Percentiles rank a stretch among this genome's conserved stretches.
These are phyloP conservation scores for Apiospora hydei DNA, from an alignment of 2,329 filamentous ascomycete species.

Conservation along the genomic window DNA sequence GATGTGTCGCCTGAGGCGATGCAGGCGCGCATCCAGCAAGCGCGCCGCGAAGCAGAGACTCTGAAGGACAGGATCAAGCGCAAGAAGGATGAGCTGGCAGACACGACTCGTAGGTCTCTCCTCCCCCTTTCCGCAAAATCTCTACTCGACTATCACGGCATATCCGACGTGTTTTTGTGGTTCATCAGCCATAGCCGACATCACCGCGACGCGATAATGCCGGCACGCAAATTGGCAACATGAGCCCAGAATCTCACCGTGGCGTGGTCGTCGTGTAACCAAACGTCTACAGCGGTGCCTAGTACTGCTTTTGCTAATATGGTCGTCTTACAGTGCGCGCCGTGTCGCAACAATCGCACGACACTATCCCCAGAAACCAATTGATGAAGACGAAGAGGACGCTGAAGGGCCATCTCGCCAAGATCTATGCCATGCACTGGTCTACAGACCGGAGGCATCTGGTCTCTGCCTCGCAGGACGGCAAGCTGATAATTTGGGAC, in stretches of 20 bases:
- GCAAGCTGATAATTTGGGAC: conserved; percentile 99
- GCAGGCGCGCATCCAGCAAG: conserved; percentile 91
- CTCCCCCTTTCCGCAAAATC: neutral
- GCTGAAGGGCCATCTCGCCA: conserved; percentile 95
- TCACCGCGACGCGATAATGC: neutral
- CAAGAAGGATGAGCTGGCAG: conserved; percentile 99
- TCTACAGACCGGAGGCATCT: conserved; percentile 97
- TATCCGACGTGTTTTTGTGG: neutral
- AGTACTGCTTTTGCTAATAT: neutral
- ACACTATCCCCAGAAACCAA: conserved; percentile 86
- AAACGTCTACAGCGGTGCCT: neutral
- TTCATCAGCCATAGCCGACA: neutral
- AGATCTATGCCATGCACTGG: conserved; percentile 99
- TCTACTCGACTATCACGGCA: neutral
- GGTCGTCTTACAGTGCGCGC: conserved; percentile 73
- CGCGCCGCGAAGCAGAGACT: conserved; percentile 95
- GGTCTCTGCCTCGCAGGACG: conserved; percentile 97
- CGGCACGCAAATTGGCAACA: neutral
- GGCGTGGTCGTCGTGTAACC: neutral
- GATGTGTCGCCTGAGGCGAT: conserved; percentile 78
- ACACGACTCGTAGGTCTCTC: conserved; percentile 87
- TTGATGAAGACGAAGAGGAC: conserved; percentile 98
- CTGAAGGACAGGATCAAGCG: conserved; percentile 99
- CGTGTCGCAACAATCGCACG: conserved; percentile 91
- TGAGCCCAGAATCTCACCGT: neutral